Conservation (phyloP, 441 rosid genomes). For the Pelargonium exstipulatum region DNA sequence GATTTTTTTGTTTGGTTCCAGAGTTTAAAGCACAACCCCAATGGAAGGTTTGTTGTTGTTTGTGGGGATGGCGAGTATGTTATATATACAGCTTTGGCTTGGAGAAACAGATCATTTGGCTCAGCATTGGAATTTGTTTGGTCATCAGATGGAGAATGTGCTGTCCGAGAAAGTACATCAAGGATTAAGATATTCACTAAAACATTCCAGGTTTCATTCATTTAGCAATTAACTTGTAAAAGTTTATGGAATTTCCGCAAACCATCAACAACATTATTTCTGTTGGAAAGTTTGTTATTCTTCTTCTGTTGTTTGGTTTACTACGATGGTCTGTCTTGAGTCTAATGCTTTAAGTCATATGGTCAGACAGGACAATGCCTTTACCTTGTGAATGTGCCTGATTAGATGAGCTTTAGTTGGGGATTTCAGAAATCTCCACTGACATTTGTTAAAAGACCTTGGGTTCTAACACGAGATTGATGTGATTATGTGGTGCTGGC, state of each 20-base stretch:
- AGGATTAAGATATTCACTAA: slow-evolving; percentile 90
- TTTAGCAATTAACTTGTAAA: not conserved
- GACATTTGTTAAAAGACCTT: slow-evolving; percentile 1
- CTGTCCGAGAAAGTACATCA: slow-evolving; percentile 90
- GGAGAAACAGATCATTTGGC: slow-evolving; percentile 99
- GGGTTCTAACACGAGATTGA: not conserved
- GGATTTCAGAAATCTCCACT: not conserved
- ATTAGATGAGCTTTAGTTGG: not conserved
- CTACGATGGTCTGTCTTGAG: not conserved
- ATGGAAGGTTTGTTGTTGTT: slow-evolving; percentile 96
- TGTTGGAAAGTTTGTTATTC: not conserved
- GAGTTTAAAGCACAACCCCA: slow-evolving; percentile 96
- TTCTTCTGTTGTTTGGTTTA: not conserved
- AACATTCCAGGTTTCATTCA: slow-evolving; percentile 69
- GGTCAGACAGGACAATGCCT: not conserved
- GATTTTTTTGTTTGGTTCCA: slow-evolving; percentile 26
- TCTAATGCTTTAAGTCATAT: not conserved
- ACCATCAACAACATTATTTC: not conserved
- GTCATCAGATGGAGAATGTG: slow-evolving; percentile 98
- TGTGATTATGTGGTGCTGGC: not conserved
- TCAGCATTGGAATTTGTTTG: slow-evolving; percentile 93
- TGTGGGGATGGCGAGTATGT: slow-evolving; percentile 99
- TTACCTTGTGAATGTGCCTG: not conserved
- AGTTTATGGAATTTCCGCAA: not conserved
- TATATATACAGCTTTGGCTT: slow-evolving; percentile 94